Percentiles rank a stretch among this genome's conserved stretches.
phyloP scores from a whole-genome alignment of 306 rosid species.

The Mimosa pudica region DNA sequence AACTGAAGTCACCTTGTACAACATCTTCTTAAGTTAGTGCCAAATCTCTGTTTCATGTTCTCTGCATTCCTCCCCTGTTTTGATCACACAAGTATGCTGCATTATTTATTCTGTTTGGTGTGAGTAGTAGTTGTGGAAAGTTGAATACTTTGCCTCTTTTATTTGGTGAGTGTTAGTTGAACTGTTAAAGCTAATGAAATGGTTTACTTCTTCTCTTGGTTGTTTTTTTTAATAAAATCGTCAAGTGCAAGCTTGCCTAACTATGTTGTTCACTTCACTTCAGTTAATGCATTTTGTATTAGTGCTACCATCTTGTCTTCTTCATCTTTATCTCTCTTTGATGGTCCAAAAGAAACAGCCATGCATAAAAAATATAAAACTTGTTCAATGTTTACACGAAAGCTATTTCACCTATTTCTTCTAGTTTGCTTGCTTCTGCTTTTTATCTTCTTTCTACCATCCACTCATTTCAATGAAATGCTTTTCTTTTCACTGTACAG shows the following conservation, averaged over 20 bases:
- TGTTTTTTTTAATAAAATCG: constrained; percentile 49
- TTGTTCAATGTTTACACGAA: constrained; percentile 1
- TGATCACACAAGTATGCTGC: constrained; percentile 22
- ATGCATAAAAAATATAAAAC: constrained; percentile 23
- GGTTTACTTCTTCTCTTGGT: constrained; percentile 42
- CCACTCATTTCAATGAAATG: constrained; percentile 4
- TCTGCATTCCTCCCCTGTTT: constrained; percentile 34
- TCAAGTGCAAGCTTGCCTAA: constrained; percentile 14
- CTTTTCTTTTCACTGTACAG: neutral
- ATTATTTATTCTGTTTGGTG: constrained; percentile 46
- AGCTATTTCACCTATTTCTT: neutral
- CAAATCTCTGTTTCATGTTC: constrained; percentile 9
- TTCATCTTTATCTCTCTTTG: constrained; percentile 32
- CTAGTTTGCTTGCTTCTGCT: neutral
- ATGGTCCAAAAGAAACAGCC: constrained; percentile 26
- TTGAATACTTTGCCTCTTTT: constrained; percentile 34
- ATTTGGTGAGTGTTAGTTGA: constrained; percentile 43
- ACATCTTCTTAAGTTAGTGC: constrained; percentile 32
- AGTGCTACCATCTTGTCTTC: neutral
- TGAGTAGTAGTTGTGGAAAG: constrained; percentile 60
- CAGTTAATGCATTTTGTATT: constrained; percentile 29
- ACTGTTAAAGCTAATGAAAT: constrained; percentile 51
- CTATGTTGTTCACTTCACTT: neutral
- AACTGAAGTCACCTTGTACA: neutral
- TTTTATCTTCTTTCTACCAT: neutral